Conservation (phyloP, 345 rosid genomes). For the Hirschfeldia incana region DNA sequence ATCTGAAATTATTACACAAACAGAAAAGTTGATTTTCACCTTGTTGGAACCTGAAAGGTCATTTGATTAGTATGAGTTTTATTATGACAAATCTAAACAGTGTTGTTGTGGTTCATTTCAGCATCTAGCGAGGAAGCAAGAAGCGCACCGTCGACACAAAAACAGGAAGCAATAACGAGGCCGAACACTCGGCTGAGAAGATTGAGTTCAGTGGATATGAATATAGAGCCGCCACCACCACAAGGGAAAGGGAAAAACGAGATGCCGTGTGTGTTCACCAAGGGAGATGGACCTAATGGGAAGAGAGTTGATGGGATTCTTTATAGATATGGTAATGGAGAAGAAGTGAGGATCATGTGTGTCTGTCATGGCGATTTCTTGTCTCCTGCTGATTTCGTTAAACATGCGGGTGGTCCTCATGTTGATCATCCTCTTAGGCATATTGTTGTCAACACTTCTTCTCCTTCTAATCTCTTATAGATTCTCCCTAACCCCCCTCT, state of each 20-base stretch:
- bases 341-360: conserved; percentile 73
- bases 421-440: conserved; percentile 78
- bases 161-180: background rate
- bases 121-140: conserved; percentile 30
- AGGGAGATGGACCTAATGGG: conserved; percentile 77
- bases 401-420: conserved; percentile 75
- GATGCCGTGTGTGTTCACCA: conserved; percentile 85
- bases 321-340: conserved; percentile 64
- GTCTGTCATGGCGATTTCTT: conserved; percentile 77
- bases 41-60: conserved; percentile 26
- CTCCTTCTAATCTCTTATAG: conserved; percentile 38
- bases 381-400: conserved; percentile 80
- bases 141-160: conserved; percentile 21
- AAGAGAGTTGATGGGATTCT: conserved; percentile 74
- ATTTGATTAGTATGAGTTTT: background rate
- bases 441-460: conserved; percentile 67
- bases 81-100: background rate
- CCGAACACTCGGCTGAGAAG: conserved; percentile 31
- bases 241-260: conserved; percentile 62
- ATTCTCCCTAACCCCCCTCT: conserved; percentile 15
- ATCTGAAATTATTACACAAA: conserved; percentile 4
- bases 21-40: background rate
- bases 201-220: conserved; percentile 38
- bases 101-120: background rate
- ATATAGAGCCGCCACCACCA: conserved; percentile 54